A percentile compares a stretch with the other conserved stretches of the same genome.
Evolutionary conservation across 768 basidiomycete genomes (phyloP).

Genomic region (Collybia sp.): DNA sequence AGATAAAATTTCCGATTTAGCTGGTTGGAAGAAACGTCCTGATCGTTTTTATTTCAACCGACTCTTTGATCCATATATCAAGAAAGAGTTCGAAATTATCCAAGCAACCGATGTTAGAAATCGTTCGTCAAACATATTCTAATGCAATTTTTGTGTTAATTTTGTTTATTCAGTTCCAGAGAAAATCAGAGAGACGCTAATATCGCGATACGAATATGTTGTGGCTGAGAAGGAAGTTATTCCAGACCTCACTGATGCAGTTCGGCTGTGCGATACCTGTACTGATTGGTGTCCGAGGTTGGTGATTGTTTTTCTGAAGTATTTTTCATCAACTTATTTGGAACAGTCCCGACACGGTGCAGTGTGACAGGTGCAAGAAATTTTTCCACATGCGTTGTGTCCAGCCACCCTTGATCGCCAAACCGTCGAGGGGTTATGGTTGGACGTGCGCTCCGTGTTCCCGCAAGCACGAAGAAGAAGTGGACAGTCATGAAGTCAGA

Average conservation of each 20-base stretch:
- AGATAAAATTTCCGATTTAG: conserved; percentile 91
- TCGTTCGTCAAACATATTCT: conserved; percentile 47
- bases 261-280: conserved; percentile 86
- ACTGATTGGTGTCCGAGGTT: conserved; percentile 87
- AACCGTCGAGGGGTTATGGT: conserved; percentile 93
- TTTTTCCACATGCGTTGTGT: conserved; percentile 96
- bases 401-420: conserved; percentile 83
- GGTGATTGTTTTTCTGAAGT: conserved; percentile 20
- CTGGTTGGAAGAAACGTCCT: conserved; percentile 89
- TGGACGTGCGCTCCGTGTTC: conserved; percentile 98
- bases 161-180: conserved; percentile 60
- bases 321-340: no score
- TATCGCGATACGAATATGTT: conserved; percentile 88
- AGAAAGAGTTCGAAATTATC: conserved; percentile 96
- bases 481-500: conserved; percentile 70
- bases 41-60: conserved; percentile 97
- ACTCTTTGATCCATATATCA: conserved; percentile 96
- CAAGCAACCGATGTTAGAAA: conserved; percentile 84
- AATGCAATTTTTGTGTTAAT: conserved; percentile 13
- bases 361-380: conserved; percentile 87
- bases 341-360: conserved; percentile 74
- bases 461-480: conserved; percentile 79
- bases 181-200: conserved; percentile 72
- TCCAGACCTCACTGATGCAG: conserved; percentile 80
- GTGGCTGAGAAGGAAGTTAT: conserved; percentile 93